Conservation (phyloP, 2,329 filamentous ascomycete species). For the Cercospora zeae-maydis region DNA sequence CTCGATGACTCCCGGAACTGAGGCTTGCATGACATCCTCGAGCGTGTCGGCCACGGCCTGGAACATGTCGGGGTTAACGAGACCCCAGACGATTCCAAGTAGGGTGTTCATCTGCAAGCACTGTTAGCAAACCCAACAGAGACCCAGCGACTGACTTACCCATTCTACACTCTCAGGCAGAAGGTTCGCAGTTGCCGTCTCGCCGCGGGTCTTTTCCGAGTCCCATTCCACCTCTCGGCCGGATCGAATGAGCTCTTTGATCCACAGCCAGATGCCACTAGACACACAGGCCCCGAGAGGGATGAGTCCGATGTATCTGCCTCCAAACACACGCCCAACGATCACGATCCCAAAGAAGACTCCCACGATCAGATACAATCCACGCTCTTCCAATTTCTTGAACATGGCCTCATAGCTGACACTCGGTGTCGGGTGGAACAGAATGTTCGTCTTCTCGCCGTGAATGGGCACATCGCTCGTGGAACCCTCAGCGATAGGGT, state of each 20-base stretch:
- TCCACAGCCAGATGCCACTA: slow-evolving; percentile 82
- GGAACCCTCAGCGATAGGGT: slow-evolving; percentile 73
- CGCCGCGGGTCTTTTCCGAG: slow-evolving; percentile 77
- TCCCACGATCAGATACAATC: slow-evolving; percentile 64
- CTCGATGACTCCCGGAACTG: slow-evolving; percentile 84
- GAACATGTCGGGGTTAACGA: slow-evolving; percentile 96
- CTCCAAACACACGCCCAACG: slow-evolving; percentile 75
- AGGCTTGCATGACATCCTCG: slow-evolving; percentile 95
- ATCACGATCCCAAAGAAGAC: slow-evolving; percentile 73
- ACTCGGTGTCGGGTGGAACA: slow-evolving; percentile 91
- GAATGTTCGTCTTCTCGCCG: slow-evolving; percentile 91
- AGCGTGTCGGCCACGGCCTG: slow-evolving; percentile 85
- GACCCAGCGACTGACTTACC: slow-evolving; percentile 36
- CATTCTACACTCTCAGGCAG: slow-evolving; percentile 88
- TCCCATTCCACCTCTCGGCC: slow-evolving; percentile 84
- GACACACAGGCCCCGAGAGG: slow-evolving; percentile 68
- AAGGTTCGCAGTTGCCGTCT: slow-evolving; percentile 79
- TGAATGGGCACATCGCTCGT: slow-evolving; percentile 94
- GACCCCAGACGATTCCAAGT: slow-evolving; percentile 77
- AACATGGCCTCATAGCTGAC: slow-evolving; percentile 90
- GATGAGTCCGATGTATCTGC: slow-evolving; percentile 69
- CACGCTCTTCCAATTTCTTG: slow-evolving; percentile 67
- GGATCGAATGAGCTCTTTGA: slow-evolving; percentile 78
- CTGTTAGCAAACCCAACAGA: neutral
- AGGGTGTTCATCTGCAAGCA: slow-evolving; percentile 69